Conservation (phyloP, 2,329 filamentous ascomycete genomes). For the Fusarium domesticum region DNA sequence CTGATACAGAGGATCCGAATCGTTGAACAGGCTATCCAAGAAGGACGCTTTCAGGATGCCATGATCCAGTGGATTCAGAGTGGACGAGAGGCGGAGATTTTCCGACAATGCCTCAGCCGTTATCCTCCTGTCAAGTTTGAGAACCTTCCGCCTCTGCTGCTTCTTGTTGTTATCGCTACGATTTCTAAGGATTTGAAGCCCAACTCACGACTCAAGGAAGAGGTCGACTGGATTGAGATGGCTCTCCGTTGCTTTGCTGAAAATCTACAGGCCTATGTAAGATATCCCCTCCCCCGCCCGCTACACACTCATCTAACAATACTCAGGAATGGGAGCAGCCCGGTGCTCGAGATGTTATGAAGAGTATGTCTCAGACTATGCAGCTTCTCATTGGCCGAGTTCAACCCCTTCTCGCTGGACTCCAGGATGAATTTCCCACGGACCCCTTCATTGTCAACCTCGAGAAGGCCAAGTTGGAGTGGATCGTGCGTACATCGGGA, state of each 20-base stretch:
- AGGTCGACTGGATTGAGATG: constrained; percentile 59
- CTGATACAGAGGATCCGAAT: constrained; percentile 52
- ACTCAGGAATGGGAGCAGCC: constrained; percentile 40
- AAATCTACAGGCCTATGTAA: constrained; percentile 49
- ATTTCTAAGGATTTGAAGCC: constrained; percentile 57
- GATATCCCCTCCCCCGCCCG: constrained; percentile 24
- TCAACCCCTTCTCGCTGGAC: constrained; percentile 34
- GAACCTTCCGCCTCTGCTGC: constrained; percentile 57
- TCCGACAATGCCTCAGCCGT: constrained; percentile 44
- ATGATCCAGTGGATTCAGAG: constrained; percentile 67
- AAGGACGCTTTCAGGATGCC: constrained; percentile 59
- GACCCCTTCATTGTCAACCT: constrained; percentile 40
- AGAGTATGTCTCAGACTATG: constrained; percentile 40
- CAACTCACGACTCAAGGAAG: constrained; percentile 51
- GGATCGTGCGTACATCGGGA: constrained; percentile 38
- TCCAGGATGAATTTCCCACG: constrained; percentile 38
- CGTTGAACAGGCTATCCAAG: constrained; percentile 61
- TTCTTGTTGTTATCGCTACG: constrained; percentile 63
- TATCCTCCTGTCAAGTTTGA: constrained; percentile 45
- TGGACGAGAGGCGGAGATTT: constrained; percentile 60
- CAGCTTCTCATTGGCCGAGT: constrained; percentile 37
- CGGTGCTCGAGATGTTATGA: constrained; percentile 36
- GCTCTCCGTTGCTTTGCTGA: constrained; percentile 54
- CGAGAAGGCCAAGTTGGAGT: constrained; percentile 39
- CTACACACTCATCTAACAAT: constrained; percentile 12